Base-by-base conservation (phyloP, 2,329 filamentous ascomycete species). In the Stenocarpella maydis region DNA sequence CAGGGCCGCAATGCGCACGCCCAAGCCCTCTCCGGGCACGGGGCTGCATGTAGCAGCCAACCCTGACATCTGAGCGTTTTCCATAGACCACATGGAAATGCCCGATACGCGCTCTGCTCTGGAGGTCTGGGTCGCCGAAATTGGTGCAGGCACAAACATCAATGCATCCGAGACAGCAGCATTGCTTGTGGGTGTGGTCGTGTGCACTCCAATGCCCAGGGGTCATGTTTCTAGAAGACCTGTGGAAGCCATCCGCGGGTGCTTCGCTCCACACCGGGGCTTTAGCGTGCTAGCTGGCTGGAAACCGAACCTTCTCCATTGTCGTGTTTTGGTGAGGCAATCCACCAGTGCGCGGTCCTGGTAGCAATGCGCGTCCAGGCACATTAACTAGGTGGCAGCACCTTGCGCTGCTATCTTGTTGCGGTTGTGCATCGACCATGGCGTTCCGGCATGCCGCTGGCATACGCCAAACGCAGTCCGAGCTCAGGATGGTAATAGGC, bases 61-160 rank as follows among this genome's bases (percentile, higher is more conserved):
- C 41, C 58, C 26, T 61, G 58, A 47, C 58, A 31, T 34, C 58
- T 61, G 58, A 12, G 58, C 58, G 26, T 47, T 61, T 61, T 14
- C n/a, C 19, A 41, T 43, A 61, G 37, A 47, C 58, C 41, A 61
- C 10, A 61, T 61, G 58, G 41, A 34, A 47, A 34, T 47, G 58
- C 58, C 58, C 58, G 41, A 47, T 26, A 61, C 58, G 41, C 58
- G 41, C 6, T 34, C 58, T 61, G 58, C 12, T 34, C 26, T 61
- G 58, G 12, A 61, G 34, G 41, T 34, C 28, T 47, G 58, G 58
- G 47, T 34, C 28, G 28, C 58, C 58, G 58, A 61, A 15, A 61
- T 61, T 61, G 41, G 58, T 37, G 34, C 58, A 61, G 47, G 41
- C 58, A 61, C 26, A 34, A 7, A 19, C 17, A 28, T 61, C 55